Base-by-base conservation (phyloP, 768 basidiomycete species). In the Dentipellis sp. region DNA sequence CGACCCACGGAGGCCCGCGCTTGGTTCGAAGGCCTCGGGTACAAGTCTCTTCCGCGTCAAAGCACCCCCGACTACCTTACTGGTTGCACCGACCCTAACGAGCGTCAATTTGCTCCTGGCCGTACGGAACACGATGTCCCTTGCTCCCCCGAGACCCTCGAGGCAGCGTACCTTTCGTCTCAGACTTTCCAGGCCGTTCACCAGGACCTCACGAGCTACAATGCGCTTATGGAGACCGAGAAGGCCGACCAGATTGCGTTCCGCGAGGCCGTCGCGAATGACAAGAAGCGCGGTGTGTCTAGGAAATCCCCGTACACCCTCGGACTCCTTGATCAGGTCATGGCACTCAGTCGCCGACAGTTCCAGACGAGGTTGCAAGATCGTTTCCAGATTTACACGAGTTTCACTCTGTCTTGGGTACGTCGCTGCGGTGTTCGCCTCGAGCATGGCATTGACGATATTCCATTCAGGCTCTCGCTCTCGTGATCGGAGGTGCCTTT, bases 11-110 rank as follows among this genome's bases (percentile, higher is more conserved):
- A 86, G 60, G 94, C 93, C 5, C 81, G 89, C 14, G 71, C 72
- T 1, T 94, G 94, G 71, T 93, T 97, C 63, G 81, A 89, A 62
- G 67, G 69, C 29, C 71, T 91, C 29, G 90, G 91, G 17, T 91
- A 83, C 68, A 79, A 79, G 34, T 61, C 88, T 11, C 82, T 89
- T 19, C 88, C 89, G 56, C 84, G 91, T 38, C 91, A 94, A 70
- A 91, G 83, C 63, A 90, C 88, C 10, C 83, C 91, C n/a, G 91
- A 94, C 68, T 94, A 91, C 68, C 78, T 94, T 19, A 89, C 88
- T 19, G 86, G 86, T 6, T 86, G 84, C 69, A 88, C 93, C 2
- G 89, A 91, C 64, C 79, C 84, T 0, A 90, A 92, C 63, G 91
- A 95, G 71, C 87, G 92, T 22, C 86, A 84, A 65, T 86, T 88